Conservation (phyloP, 805 yeast species). For the Saccharomyces paradoxus region DNA sequence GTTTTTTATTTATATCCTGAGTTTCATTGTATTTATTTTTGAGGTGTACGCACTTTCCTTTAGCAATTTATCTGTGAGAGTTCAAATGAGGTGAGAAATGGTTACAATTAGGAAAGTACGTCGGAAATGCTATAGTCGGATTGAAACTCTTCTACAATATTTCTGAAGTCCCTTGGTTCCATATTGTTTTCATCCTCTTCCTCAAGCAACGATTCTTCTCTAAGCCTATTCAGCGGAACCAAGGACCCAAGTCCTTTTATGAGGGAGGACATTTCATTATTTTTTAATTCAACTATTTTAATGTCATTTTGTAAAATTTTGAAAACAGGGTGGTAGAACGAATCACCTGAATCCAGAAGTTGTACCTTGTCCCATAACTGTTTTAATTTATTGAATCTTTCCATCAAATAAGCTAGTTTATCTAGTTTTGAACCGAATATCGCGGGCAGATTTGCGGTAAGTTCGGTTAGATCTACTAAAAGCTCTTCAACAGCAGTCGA, state of each 20-base stretch:
- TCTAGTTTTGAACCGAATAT: slow-evolving; percentile 10
- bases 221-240: not conserved
- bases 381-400: slow-evolving; percentile 16
- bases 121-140: slow-evolving; percentile 12
- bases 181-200: slow-evolving; percentile 2
- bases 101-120: slow-evolving; percentile 4
- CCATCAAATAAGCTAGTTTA: slow-evolving; percentile 8
- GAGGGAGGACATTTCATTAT: slow-evolving; percentile 5
- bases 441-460: slow-evolving; percentile 12
- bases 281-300: slow-evolving; percentile 4
- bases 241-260: slow-evolving; percentile 5
- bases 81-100: not conserved
- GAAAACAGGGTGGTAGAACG: slow-evolving; percentile 22
- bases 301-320: slow-evolving; percentile 24
- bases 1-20: slow-evolving; percentile 1
- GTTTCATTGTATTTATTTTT: not conserved
- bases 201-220: not conserved
- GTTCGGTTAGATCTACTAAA: slow-evolving; percentile 16
- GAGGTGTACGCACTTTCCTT: not conserved
- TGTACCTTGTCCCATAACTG: slow-evolving; percentile 19
- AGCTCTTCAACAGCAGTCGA: slow-evolving; percentile 11
- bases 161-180: slow-evolving; percentile 10
- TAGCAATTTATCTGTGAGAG: not conserved
- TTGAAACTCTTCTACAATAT: slow-evolving; percentile 17
- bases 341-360: slow-evolving; percentile 12